Conservation (phyloP, 805 yeast species). For the Candida oleophila region DNA sequence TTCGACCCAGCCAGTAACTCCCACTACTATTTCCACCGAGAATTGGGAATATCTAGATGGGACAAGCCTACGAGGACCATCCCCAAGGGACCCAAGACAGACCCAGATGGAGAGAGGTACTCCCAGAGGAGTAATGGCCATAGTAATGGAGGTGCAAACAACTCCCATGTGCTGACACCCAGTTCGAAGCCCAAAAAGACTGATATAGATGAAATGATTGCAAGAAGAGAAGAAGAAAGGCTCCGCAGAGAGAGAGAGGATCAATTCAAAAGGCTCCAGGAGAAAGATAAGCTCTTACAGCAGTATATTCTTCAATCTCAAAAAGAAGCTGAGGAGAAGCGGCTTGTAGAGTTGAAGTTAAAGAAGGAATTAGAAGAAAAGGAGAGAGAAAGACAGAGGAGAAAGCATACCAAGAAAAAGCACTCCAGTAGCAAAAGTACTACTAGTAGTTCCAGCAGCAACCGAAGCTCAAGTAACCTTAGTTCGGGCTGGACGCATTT, state of each 20-base stretch:
- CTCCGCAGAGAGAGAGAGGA: constrained; percentile 31
- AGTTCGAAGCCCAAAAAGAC: constrained; percentile 1
- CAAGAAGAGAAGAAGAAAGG: constrained; percentile 34
- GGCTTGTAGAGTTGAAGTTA: constrained; percentile 22
- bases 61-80: constrained; percentile 48
- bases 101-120: neutral
- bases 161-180: neutral
- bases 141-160: neutral
- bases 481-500: constrained; percentile 42
- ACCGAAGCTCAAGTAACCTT: neutral
- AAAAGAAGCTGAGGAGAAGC: constrained; percentile 28
- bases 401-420: constrained; percentile 2
- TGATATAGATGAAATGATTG: constrained; percentile 19
- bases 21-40: constrained; percentile 55
- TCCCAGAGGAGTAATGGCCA: neutral
- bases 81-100: constrained; percentile 28
- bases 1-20: constrained; percentile 43
- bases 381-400: constrained; percentile 15
- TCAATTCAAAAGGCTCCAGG: constrained; percentile 30
- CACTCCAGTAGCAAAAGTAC: neutral
- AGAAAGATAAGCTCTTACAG: constrained; percentile 35
- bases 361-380: constrained; percentile 21
- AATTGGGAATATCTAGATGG: constrained; percentile 54
- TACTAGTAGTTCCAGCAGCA: constrained; percentile 6
- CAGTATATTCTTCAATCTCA: constrained; percentile 35